Base-by-base conservation (phyloP, 768 basidiomycete species). In the Mycena amicta region DNA sequence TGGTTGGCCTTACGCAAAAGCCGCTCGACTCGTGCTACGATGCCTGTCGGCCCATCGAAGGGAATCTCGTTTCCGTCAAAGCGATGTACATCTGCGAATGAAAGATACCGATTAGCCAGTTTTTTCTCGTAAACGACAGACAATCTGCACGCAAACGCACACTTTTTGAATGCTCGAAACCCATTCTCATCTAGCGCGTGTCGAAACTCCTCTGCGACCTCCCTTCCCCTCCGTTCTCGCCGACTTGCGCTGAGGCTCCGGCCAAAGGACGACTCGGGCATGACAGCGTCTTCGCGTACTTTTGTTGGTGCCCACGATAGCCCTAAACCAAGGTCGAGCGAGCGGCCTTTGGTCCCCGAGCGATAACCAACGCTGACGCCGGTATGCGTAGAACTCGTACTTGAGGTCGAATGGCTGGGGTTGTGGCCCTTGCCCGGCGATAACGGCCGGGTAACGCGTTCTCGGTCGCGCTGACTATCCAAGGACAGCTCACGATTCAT, bases 21-120 rank as follows among this genome's bases (percentile, higher is more conserved):
- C 45, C 79, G 77, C 65, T 85, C 83, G 5, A 90, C 85, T 41
- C 81, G 83, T 26, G 77, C 67, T n/a, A 90, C 76, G 40, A 92
- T 84, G 22, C 90, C 90, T 29, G 75, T 78, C 12, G 88, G 83
- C 16, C 90, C 90, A 57, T 92, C 88, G 50, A 92, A 84, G 3
- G 88, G 86, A 47, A 92, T 91, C 41, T 83, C 77, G 60, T 87
- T 83, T 20, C 85, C 86, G 68, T 92, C 90, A 66, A 88, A 92
- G 59, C 83, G 83, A 68, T 85, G 84, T 16, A 91, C 86, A 72
- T 30, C 53, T 67, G 56, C 12, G 30, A 45, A 40, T 39, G 37
- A 51, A 49, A 33, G 6, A 15, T 18, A 13, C 25, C 11, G 20
- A 37, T 30, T 20, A 51, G 40, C 45, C 33, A 50, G 41, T 54